These are phyloP conservation scores for Colletotrichum somersetense DNA, from an alignment of 2,329 filamentous ascomycete species.

Conservation along the genomic window DNA sequence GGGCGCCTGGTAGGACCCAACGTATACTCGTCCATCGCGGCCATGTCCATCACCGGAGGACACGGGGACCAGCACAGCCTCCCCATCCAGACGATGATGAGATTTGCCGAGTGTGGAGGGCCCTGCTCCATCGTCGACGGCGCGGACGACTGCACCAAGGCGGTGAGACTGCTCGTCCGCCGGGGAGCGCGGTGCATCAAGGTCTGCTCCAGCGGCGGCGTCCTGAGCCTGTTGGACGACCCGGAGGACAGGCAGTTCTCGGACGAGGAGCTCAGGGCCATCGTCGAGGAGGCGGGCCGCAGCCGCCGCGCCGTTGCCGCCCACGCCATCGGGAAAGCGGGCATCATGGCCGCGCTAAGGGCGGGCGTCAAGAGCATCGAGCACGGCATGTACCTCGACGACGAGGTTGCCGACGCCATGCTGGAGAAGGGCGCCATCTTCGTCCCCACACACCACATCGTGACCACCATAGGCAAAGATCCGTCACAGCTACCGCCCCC, in stretches of 20 bases:
- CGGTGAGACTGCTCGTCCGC: conserved; percentile 58
- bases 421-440: conserved; percentile 58
- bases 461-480: conserved; percentile 54
- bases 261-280: conserved; percentile 56
- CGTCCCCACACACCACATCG: conserved; percentile 58
- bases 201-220: conserved; percentile 58
- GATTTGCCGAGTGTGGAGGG: conserved; percentile 49
- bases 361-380: conserved; percentile 62
- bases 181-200: conserved; percentile 64
- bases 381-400: conserved; percentile 61
- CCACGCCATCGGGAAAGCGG: conserved; percentile 60
- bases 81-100: conserved; percentile 51
- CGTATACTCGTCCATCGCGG: conserved; percentile 60
- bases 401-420: conserved; percentile 59
- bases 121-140: conserved; percentile 58
- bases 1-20: conserved; percentile 61
- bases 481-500: conserved; percentile 50
- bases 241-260: conserved; percentile 59
- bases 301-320: conserved; percentile 56
- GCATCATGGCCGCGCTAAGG: conserved; percentile 59
- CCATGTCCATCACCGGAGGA: conserved; percentile 62
- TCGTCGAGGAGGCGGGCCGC: conserved; percentile 58
- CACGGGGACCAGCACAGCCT: conserved; percentile 60
- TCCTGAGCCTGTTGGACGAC: conserved; percentile 57
- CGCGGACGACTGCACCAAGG: conserved; percentile 57